Percentiles rank a stretch among this genome's conserved stretches.
phyloP scores from a whole-genome alignment of 106 monocot species.

The Alisma plantagoaquatica region DNA sequence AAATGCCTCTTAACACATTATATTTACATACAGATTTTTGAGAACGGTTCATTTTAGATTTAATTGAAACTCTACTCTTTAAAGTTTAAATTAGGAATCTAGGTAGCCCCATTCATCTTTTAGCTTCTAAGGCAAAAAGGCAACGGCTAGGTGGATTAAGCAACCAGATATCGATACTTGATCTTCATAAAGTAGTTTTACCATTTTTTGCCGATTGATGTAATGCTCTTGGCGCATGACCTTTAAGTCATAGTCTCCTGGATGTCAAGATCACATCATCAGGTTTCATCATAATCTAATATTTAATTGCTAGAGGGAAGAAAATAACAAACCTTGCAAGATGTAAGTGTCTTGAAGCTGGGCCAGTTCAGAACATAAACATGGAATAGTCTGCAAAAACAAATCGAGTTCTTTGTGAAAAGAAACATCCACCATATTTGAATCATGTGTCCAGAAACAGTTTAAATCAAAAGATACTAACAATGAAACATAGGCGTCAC shows the following conservation, averaged over 20 bases:
- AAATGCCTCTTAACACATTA: too few relatives aligned
- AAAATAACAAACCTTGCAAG: conserved; percentile 54
- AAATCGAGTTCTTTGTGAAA: not conserved
- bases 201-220: conserved; percentile 76
- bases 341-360: conserved; percentile 99
- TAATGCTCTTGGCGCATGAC: conserved; percentile 96
- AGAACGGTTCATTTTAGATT: too few relatives aligned
- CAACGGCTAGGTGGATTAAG: too few relatives aligned
- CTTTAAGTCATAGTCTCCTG: conserved; percentile 97
- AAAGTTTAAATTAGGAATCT: too few relatives aligned
- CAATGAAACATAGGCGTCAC: too few relatives aligned
- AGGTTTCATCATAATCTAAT: not conserved
- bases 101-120: too few relatives aligned
- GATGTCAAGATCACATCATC: not conserved
- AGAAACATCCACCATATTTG: not conserved
- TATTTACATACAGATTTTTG: too few relatives aligned
- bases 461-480: not conserved
- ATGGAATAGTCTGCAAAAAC: conserved; percentile 76
- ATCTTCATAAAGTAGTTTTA: too few relatives aligned
- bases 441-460: not conserved
- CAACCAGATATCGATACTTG: too few relatives aligned
- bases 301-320: not conserved
- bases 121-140: too few relatives aligned
- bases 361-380: conserved; percentile 88
- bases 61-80: too few relatives aligned